Percentiles rank a stretch among this genome's conserved stretches.
phyloP scores from a whole-genome alignment of 805 yeast genomes.

The Debaryomyces tyrocola region DNA sequence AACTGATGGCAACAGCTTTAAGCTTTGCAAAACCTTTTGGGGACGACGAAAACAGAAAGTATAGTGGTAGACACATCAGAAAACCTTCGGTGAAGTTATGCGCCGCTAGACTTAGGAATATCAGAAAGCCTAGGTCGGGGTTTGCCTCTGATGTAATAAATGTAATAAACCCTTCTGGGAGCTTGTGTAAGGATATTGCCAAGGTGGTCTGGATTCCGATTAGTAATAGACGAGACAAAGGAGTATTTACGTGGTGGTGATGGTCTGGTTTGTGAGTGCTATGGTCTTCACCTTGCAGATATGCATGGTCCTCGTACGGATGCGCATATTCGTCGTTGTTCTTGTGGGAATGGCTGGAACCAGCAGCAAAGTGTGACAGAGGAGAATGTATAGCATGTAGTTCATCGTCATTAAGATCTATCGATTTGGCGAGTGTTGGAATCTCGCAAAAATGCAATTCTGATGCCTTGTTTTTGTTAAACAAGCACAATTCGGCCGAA shows the following conservation, averaged over 20 bases:
- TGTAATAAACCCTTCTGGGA: conserved; percentile 94
- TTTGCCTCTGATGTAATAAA: conserved; percentile 74
- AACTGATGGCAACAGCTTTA: conserved; percentile 64
- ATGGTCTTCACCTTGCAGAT: conserved; percentile 15
- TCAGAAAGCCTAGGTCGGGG: conserved; percentile 66
- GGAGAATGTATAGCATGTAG: background rate
- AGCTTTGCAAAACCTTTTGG: conserved; percentile 44
- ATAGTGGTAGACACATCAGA: conserved; percentile 87
- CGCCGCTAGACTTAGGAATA: conserved; percentile 79
- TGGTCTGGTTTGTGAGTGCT: conserved; percentile 46
- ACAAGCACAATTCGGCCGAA: conserved; percentile 38
- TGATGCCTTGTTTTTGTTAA: conserved; percentile 4
- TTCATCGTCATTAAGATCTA: conserved; percentile 1
- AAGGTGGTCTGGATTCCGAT: conserved; percentile 89
- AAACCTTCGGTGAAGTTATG: conserved; percentile 96
- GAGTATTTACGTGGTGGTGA: conserved; percentile 79
- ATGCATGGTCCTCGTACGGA: background rate
- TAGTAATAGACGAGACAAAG: conserved; percentile 72
- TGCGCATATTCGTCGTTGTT: conserved; percentile 2
- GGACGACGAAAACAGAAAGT: conserved; percentile 56
- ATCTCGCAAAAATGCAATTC: conserved; percentile 40
- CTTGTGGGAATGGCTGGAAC: background rate
- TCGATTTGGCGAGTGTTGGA: conserved; percentile 23
- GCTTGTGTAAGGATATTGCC: conserved; percentile 84
- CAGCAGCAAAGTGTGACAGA: background rate